Evolutionary conservation across 768 basidiomycete species (phyloP), one percentile per base, ranked within the genome.

Genomic region (Peribolospora kevripleyi): DNA sequence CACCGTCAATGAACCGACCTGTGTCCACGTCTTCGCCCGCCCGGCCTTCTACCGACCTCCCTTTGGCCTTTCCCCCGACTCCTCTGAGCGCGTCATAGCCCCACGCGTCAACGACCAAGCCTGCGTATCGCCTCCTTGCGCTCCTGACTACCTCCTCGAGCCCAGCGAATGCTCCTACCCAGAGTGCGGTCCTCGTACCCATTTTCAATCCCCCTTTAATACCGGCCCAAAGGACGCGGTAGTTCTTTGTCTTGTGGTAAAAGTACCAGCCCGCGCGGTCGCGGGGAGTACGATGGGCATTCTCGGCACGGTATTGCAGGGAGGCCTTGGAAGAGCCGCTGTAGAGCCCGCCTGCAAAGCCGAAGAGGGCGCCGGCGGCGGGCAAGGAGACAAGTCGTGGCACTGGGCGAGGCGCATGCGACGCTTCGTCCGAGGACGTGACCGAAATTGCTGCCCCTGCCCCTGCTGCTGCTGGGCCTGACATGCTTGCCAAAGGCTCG

Each of bases 211-310:
- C 85, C 11, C 76, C 78, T 62, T 75, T 76, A 65, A 88, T 65
- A 7, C 75, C 85, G 0, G 75, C 80, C 58, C 78, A 72, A 63
- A 85, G 74, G 61, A 87, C 76, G 61, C 76, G 73, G 72, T 88
- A 90, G 71, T 90, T 90, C 68, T 90, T 91, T 39, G 84, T 87
- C 72, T 90, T 90, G 66, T 85, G 82, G 76, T 91, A 90, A 62
- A 85, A 82, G 67, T 88, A 91, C 86, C 87, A 90, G 56, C 87
- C 87, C 61, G 76, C 56, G 85, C 74, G 40, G 87, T 91, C 61
- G 69, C 79, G 25, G 86, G 86, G 50, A 81, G 74, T 25, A 54
- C 84, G 74, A 68, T 91, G 87, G 48, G 79, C 86, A 66, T 91
- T 90, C 67, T 91, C 86, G n/a, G 85, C 86, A 51, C 88, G 73